Evolutionary conservation across 768 basidiomycete species (phyloP).

Genomic region (Coprinopsis cinerea): DNA sequence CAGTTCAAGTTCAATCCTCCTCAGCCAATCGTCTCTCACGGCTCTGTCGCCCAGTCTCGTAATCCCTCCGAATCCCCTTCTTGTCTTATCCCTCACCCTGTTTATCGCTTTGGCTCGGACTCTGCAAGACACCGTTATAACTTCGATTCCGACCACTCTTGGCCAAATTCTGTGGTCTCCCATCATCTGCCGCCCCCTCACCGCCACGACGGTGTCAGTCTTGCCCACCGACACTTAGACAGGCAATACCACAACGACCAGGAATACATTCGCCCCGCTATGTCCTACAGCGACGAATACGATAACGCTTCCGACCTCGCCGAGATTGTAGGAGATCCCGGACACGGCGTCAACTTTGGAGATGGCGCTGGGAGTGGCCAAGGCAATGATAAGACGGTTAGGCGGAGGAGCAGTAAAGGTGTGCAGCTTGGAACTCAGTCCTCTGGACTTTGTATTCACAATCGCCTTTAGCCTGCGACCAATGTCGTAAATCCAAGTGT

Average conservation of each 20-base stretch:
- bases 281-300: slow-evolving; percentile 57
- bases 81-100: slow-evolving; percentile 21
- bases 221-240: slow-evolving; percentile 8
- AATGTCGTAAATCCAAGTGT: slow-evolving; percentile 86
- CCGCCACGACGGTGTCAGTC: slow-evolving; percentile 7
- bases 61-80: slow-evolving; percentile 24
- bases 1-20: slow-evolving; percentile 31
- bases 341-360: slow-evolving; percentile 13
- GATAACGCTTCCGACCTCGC: slow-evolving; percentile 53
- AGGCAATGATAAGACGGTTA: slow-evolving; percentile 44
- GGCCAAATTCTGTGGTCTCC: slow-evolving; percentile 22
- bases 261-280: slow-evolving; percentile 16
- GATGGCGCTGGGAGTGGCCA: slow-evolving; percentile 12
- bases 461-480: slow-evolving; percentile 63
- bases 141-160: slow-evolving; percentile 20
- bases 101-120: slow-evolving; percentile 30
- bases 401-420: slow-evolving; percentile 78
- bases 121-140: slow-evolving; percentile 18
- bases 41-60: slow-evolving; percentile 29
- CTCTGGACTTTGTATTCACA: slow-evolving; percentile 4
- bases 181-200: slow-evolving; percentile 15
- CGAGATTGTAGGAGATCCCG: slow-evolving; percentile 31
- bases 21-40: slow-evolving; percentile 27
- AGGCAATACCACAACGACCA: slow-evolving; percentile 13
- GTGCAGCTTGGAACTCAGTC: slow-evolving; percentile 1